Evolutionary conservation across 495 filamentous ascomycete genomes (phyloP).

Genomic region (Xylaria intraflava): DNA sequence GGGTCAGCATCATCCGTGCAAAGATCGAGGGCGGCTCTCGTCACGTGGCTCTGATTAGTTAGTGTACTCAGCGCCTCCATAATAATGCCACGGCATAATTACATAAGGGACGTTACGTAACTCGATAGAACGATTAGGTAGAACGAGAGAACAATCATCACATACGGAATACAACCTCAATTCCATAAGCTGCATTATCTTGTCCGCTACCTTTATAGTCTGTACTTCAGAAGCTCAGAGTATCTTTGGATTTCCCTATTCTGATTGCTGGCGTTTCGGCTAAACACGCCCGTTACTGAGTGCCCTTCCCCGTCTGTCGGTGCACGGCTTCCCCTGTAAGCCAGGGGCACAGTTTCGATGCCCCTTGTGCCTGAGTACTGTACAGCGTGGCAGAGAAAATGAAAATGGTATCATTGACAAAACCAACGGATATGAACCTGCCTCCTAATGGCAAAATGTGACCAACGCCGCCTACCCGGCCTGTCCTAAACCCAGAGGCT

Average conservation of each 20-base stretch:
- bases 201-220: too few species aligned
- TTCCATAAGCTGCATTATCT: too few species aligned
- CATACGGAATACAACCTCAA: too few species aligned
- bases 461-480: slow-evolving; percentile 9
- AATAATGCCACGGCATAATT: too few species aligned
- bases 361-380: background rate
- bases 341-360: background rate
- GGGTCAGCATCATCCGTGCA: background rate
- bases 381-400: slow-evolving; percentile 1
- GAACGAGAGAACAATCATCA: too few species aligned
- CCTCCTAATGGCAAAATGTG: background rate
- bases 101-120: background rate
- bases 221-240: too few species aligned
- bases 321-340: background rate
- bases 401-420: slow-evolving; percentile 7
- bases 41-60: background rate
- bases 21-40: background rate
- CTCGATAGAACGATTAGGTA: too few species aligned
- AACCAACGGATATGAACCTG: slow-evolving; percentile 4
- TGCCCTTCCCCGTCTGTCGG: background rate
- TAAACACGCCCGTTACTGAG: too few species aligned
- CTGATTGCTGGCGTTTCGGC: too few species aligned
- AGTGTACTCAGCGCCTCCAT: background rate
- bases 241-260: too few species aligned
- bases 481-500: slow-evolving; percentile 5